phyloP scores from a whole-genome alignment of 257 asterid species.

The Ligustrum vulgare region DNA sequence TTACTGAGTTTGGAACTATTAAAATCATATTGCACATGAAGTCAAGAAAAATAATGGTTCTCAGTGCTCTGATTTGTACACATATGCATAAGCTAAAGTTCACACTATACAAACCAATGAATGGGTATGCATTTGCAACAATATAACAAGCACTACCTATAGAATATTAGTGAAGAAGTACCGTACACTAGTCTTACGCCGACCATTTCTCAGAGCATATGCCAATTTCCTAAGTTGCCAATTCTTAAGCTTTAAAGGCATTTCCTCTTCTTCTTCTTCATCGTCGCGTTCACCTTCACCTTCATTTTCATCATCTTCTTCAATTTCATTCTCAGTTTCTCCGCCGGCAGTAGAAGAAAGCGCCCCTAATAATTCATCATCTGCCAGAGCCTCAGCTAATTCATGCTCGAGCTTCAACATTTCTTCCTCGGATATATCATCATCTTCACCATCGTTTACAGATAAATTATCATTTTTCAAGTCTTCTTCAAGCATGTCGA shows the following conservation, averaged over 20 bases:
- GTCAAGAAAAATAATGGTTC: not conserved
- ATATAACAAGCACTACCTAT: not conserved
- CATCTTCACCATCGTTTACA: constrained; percentile 49
- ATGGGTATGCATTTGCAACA: not conserved
- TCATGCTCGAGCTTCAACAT: constrained; percentile 76
- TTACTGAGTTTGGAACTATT: not conserved
- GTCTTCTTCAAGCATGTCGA: constrained; percentile 83
- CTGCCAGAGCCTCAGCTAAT: constrained; percentile 80
- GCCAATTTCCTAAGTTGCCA: constrained; percentile 92
- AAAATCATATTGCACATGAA: not conserved
- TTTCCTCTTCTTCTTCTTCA: constrained; percentile 51
- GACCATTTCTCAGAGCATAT: constrained; percentile 79
- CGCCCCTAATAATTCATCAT: constrained; percentile 67
- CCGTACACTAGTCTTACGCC: constrained; percentile 88
- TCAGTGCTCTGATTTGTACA: not conserved
- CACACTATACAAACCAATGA: no score
- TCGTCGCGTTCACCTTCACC: constrained; percentile 36
- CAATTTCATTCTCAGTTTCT: constrained; percentile 31
- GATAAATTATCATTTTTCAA: constrained; percentile 64
- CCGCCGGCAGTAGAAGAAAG: constrained; percentile 38
- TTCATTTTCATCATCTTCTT: constrained; percentile 32
- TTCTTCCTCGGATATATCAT: constrained; percentile 77
- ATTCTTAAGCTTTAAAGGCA: constrained; percentile 51
- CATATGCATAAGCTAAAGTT: not conserved
- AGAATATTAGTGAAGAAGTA: not conserved